Percentiles rank a stretch among this genome's conserved stretches.
Conservation (phyloP, 2,329 filamentous ascomycete species). For the Aspergillus arachidicola region DNA sequence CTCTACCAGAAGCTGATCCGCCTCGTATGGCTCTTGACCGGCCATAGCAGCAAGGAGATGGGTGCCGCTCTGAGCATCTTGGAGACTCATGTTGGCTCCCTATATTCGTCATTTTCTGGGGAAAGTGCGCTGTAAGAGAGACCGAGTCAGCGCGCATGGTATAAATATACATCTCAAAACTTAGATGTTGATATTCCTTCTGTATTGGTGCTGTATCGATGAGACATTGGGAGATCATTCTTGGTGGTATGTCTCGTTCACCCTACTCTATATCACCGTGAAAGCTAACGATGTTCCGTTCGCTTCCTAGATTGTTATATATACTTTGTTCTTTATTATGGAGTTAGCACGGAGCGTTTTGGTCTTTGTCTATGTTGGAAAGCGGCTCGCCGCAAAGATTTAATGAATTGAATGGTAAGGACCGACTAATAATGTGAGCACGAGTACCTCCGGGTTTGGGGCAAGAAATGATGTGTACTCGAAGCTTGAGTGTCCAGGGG, state of each 20-base stretch:
- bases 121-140: constrained; percentile 14
- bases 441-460: constrained; percentile 15
- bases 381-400: constrained; percentile 16
- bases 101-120: constrained; percentile 17
- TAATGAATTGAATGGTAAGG: constrained; percentile 28
- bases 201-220: constrained; percentile 12
- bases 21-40: constrained; percentile 42
- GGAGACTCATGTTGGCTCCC: constrained; percentile 24
- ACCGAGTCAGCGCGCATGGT: neutral
- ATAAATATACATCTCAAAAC: neutral
- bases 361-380: constrained; percentile 12
- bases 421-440: constrained; percentile 23
- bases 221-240: neutral
- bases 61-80: constrained; percentile 31
- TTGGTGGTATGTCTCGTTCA: neutral
- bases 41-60: constrained; percentile 34
- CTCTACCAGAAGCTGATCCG: constrained; percentile 40
- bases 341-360: constrained; percentile 19
- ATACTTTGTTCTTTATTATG: neutral
- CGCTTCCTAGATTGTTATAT: neutral
- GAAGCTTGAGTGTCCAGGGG: constrained; percentile 10
- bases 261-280: no score
- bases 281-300: neutral
- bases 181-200: neutral
- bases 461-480: constrained; percentile 17